Evolutionary conservation across 108 stramenopile species (phyloP).

Genomic region (Fistulifera pelliculosa): DNA sequence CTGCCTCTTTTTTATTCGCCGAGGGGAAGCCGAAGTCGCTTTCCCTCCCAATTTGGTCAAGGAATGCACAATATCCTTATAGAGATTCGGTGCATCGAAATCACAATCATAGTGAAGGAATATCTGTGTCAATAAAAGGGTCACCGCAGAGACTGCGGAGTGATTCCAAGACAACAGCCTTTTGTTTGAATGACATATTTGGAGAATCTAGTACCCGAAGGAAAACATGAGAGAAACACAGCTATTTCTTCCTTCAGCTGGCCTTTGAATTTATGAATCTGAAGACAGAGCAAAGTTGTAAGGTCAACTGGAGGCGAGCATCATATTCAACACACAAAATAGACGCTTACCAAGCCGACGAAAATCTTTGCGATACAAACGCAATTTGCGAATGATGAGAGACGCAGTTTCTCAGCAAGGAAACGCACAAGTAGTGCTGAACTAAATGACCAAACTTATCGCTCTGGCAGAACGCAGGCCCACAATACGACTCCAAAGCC

Average conservation of each 20-base stretch:
- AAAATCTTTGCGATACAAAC: constrained; percentile 93
- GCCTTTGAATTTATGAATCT: constrained; percentile 82
- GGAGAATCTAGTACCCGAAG: constrained; percentile 89
- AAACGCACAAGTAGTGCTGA: constrained; percentile 86
- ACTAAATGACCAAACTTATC: constrained; percentile 89
- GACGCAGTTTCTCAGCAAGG: constrained; percentile 94
- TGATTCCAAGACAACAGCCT: constrained; percentile 91
- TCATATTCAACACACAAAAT: background rate
- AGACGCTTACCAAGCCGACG: constrained; percentile 60
- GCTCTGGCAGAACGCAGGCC: constrained; percentile 66
- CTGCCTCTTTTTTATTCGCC: constrained; percentile 41
- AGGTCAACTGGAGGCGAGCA: background rate
- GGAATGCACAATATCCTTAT: constrained; percentile 87
- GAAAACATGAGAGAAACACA: constrained; percentile 96
- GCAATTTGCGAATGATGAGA: constrained; percentile 87
- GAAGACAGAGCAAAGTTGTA: background rate
- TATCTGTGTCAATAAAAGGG: constrained; percentile 84
- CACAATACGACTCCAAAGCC: constrained; percentile 76
- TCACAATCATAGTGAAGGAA: constrained; percentile 99
- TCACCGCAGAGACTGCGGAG: constrained; percentile 82
- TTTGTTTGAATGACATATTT: constrained; percentile 92
- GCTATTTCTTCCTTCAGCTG: constrained; percentile 93
- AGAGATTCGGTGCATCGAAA: constrained; percentile 85
- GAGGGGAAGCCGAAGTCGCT: constrained; percentile 18
- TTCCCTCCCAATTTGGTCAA: constrained; percentile 72